Evolutionary conservation across 148 eudicot genomes (phyloP), one percentile per base, ranked within the genome.

Genomic region (Persicaria tinctoria): DNA sequence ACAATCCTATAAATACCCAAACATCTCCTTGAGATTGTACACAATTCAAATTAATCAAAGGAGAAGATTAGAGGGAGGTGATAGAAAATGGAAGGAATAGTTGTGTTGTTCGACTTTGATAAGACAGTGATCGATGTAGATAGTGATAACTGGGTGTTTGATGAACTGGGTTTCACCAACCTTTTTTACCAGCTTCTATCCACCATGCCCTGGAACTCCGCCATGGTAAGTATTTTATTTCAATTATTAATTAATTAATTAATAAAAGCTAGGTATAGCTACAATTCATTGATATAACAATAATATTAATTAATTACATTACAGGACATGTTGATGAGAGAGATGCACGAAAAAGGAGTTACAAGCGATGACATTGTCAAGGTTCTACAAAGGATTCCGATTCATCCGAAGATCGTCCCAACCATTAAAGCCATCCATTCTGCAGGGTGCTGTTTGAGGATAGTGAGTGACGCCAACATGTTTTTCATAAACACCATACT

Each of bases 381-480:
- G 50, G 97, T 87, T 0, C 72, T 93, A 5, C 86, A 81, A 54
- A 82, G 82, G 75, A 80, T 50, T 78, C 93, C 95, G 0, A 87
- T 89, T 38, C 92, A 89, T 84, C 91, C 95, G 17, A 87, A 88
- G 1, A 74, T 93, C 5, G 81, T 88, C 44, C 78, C 89, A 0
- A 86, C 95, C 45, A 91, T 93, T 46, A 86, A 83, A 80, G 80
- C 87, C 3, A 90, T 95, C 18, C 86, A 88, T 84, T 82, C 90
- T 75, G 74, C 87, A 45, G 97, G 98, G 84, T 89, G 94, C 59
- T 93, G 90, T 71, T 82, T 95, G 89, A 88, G 91, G 81, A 78
- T 95, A 18, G 81, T 95, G 70, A 95, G 98, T 49, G 98, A 95
- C 72, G 98, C 98, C 46, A 95, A 95, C 54, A 51, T 70, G 38